Evolutionary conservation across 768 basidiomycete genomes (phyloP), one percentile per base, ranked within the genome.

Genomic region (Clathrus columnatus): DNA sequence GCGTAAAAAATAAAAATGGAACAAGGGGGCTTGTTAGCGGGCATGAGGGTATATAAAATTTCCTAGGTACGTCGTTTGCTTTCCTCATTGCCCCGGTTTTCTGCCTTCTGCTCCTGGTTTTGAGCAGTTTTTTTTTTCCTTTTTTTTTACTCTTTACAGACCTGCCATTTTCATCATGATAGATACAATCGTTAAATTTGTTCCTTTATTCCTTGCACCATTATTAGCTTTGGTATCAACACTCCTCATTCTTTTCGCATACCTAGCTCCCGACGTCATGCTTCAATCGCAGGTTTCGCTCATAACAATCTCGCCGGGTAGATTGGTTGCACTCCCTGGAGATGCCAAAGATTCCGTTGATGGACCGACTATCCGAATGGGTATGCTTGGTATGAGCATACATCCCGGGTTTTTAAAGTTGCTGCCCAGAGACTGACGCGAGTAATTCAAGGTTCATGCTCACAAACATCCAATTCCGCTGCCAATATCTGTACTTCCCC

Each of bases 321-420:
- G 55, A 10, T 82, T 82, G 1, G 69, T 74, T 7, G 50, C 59
- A 20, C 65, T 77, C 72, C 18, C 63, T 71, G 26, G 56, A 46
- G 16, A 60, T 20, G 68, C 66, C 32, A 59, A 62, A 50, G 61
- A 51, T 21, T 61, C 43, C 5, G 63, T 82, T 10, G 86, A 89
- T 65, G 87, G 87, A 6, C 83, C 88, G 2, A 82, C 76, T 48
- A 66, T 85, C 30, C 79, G 83, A 63, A 63, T 88, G 44, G 88
- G 88, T 18, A 64, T 78, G 10, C 68, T 90, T 43, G 87, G 87
- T 81, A 67, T n/a, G 46, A 27, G 54, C 26, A 47, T 23, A 47
- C 16, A 47, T 4, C 20, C 20, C 46, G 20, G 4, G 21, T 11
- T 42, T 42, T 11, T 16, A 47, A 23, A 20, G 18, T 3, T 23